Percentiles rank a stretch among this genome's conserved stretches.
Conservation (phyloP, 1,284 basidiomycete genomes). For the Xanthoconium separans region DNA sequence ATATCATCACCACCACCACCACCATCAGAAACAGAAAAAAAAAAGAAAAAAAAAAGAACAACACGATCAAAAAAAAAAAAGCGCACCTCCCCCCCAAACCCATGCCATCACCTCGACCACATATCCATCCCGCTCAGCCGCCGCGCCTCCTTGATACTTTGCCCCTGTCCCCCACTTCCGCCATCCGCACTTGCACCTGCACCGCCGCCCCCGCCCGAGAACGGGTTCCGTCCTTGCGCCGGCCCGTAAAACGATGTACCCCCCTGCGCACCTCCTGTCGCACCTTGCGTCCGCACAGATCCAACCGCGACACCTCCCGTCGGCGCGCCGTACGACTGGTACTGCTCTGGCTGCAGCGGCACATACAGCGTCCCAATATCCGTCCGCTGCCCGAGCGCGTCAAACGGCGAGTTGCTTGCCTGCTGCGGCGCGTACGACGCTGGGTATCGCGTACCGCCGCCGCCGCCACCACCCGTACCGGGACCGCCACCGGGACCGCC, state of each 20-base stretch:
- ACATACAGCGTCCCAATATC: constrained; percentile 70
- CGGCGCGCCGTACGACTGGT: constrained; percentile 50
- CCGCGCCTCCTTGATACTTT: constrained; percentile 53
- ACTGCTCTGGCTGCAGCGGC: constrained; percentile 79
- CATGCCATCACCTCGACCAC: constrained; percentile 64
- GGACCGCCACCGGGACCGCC: constrained; percentile 3
- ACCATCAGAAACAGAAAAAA: not conserved
- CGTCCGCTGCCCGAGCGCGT: constrained; percentile 57
- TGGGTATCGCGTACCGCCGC: constrained; percentile 43
- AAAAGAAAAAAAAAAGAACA: not conserved
- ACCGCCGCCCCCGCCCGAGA: constrained; percentile 34
- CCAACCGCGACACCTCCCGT: constrained; percentile 31
- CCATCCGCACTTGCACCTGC: constrained; percentile 20
- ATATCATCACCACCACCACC: constrained; percentile 16
- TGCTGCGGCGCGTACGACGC: constrained; percentile 47
- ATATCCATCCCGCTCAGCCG: constrained; percentile 70
- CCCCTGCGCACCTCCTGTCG: constrained; percentile 15
- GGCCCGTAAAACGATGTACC: constrained; percentile 64
- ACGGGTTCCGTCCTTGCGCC: constrained; percentile 57
- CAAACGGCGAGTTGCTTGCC: constrained; percentile 49
- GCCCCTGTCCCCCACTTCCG: not conserved
- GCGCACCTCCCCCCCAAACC: constrained; percentile 7
- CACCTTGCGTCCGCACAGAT: constrained; percentile 40
- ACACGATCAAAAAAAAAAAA: not conserved
- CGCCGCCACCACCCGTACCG: constrained; percentile 1